Evolutionary conservation across 1,284 basidiomycete genomes (phyloP).

Genomic region (Xerocomus amazonicus): DNA sequence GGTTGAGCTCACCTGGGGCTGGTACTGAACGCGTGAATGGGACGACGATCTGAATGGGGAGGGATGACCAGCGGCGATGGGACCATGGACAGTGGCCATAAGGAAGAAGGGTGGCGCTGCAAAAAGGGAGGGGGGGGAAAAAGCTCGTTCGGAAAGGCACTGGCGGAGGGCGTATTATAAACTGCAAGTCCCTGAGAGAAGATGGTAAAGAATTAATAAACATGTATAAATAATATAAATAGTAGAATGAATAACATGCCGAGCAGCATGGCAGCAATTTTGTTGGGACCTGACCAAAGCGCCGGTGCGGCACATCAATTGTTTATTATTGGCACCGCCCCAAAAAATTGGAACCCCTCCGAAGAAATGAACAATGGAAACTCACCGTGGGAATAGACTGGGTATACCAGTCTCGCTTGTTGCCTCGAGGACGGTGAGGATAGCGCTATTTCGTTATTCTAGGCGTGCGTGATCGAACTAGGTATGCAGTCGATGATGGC

Average conservation of each 20-base stretch:
- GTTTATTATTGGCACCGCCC: constrained; percentile 28
- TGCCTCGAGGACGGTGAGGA: constrained; percentile 33
- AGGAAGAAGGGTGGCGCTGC: constrained; percentile 12
- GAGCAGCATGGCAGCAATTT: constrained; percentile 15
- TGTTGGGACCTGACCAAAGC: constrained; percentile 24
- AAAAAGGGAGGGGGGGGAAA: constrained; percentile 1
- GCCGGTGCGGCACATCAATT: constrained; percentile 23
- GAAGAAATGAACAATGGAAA: constrained; percentile 23
- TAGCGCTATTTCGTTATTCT: constrained; percentile 4
- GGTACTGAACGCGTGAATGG: constrained; percentile 28
- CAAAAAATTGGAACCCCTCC: constrained; percentile 18
- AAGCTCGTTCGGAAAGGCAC: constrained; percentile 18
- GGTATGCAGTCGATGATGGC: constrained; percentile 2
- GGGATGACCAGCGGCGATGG: constrained; percentile 22
- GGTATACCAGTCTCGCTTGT: constrained; percentile 28
- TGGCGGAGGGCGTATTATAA: constrained; percentile 28
- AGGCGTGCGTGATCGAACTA: constrained; percentile 24
- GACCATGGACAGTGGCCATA: constrained; percentile 35
- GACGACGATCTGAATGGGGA: constrained; percentile 29
- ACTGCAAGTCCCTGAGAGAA: constrained; percentile 26
- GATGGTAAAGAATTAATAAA: background rate
- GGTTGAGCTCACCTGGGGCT: constrained; percentile 23
- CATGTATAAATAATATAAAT: background rate
- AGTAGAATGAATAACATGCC: constrained; percentile 16
- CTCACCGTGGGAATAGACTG: constrained; percentile 30